phyloP scores from a whole-genome alignment of 306 rosid genomes.

The Dalbergia oliveri region DNA sequence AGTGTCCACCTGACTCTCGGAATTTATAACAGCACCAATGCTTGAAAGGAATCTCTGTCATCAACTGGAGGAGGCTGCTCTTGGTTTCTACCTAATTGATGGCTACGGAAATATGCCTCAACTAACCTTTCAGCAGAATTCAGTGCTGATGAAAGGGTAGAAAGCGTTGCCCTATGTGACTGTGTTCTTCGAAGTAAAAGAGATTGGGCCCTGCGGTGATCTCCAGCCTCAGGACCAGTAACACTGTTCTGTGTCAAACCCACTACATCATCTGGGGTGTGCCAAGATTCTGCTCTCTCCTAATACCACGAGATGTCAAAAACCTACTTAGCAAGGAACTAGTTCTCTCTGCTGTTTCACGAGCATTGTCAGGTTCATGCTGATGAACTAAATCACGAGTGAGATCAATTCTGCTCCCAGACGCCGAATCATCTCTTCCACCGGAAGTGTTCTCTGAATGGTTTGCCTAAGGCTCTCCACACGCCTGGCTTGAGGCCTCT shows the following conservation, averaged over 20 bases:
- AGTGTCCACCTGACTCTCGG: conserved; percentile 91
- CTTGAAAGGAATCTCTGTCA: conserved; percentile 93
- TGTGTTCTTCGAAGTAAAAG: conserved; percentile 68
- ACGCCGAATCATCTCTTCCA: conserved; percentile 92
- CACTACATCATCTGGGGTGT: conserved; percentile 63
- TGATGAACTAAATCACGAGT: conserved; percentile 64
- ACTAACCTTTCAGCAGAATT: conserved; percentile 73
- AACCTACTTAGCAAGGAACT: conserved; percentile 72
- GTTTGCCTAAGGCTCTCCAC: conserved; percentile 95
- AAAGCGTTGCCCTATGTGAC: conserved; percentile 62
- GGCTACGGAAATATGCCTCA: conserved; percentile 70
- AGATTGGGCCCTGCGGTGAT: conserved; percentile 62
- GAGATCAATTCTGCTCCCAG: conserved; percentile 81
- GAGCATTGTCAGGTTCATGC: conserved; percentile 58
- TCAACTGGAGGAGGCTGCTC: conserved; percentile 81
- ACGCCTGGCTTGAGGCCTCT: conserved; percentile 83
- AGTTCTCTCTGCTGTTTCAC: conserved; percentile 68
- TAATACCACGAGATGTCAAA: conserved; percentile 75
- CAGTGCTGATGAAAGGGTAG: conserved; percentile 70
- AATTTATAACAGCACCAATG: conserved; percentile 87
- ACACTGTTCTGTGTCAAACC: conserved; percentile 62
- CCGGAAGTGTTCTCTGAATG: conserved; percentile 74
- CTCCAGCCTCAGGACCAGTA: conserved; percentile 59
- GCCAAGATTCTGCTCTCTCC: conserved; percentile 73
- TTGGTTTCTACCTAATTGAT: conserved; percentile 64